These are phyloP conservation scores for Tricholoma furcatifolium DNA, from an alignment of 768 basidiomycete species.

Conservation along the genomic window DNA sequence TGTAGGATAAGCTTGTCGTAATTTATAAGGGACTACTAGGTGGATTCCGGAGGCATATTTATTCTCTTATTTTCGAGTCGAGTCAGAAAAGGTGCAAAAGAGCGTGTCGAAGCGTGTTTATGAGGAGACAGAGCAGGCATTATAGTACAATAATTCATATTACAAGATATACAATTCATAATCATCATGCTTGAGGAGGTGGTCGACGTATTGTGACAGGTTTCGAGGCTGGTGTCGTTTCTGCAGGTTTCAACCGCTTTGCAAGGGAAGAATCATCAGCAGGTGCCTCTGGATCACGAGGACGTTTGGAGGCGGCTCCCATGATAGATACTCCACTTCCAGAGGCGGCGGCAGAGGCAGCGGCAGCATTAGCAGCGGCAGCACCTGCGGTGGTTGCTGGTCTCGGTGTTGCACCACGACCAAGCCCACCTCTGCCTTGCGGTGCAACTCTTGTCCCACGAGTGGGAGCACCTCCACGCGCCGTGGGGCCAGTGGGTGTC, in stretches of 20 bases:
- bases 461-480: constrained; percentile 36
- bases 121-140: not conserved
- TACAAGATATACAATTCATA: constrained; percentile 12
- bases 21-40: too few species aligned
- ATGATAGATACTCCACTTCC: constrained; percentile 53
- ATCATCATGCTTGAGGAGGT: constrained; percentile 9
- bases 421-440: constrained; percentile 18
- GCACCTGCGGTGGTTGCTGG: constrained; percentile 25
- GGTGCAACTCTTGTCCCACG: constrained; percentile 22
- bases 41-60: too few species aligned
- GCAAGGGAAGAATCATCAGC: constrained; percentile 56
- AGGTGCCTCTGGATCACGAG: constrained; percentile 44
- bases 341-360: not conserved
- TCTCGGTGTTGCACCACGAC: constrained; percentile 20
- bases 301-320: constrained; percentile 65
- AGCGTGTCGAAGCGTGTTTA: not conserved
- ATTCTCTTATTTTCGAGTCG: too few species aligned
- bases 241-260: constrained; percentile 65
- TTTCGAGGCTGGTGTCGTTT: constrained; percentile 20
- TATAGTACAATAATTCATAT: constrained; percentile 3
- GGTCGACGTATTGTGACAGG: constrained; percentile 20
- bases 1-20: too few species aligned
- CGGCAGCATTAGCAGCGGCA: constrained; percentile 2
- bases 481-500: constrained; percentile 18
- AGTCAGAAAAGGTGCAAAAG: not conserved